phyloP scores from a whole-genome alignment of 1,139 yeast species.

The Maudiozyma humilis region DNA sequence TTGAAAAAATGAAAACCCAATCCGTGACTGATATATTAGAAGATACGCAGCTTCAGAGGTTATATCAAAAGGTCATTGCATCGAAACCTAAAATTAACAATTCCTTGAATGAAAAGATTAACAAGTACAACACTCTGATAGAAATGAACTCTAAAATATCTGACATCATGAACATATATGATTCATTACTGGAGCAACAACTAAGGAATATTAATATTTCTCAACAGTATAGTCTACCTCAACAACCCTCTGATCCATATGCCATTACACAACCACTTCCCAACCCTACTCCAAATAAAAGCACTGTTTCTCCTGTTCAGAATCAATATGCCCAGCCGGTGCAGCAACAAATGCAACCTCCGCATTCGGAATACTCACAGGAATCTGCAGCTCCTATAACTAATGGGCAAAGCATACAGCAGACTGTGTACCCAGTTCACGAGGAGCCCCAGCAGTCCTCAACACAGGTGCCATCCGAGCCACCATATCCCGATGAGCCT shows the following conservation, averaged over 20 bases:
- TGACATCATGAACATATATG: conserved; percentile 71
- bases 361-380: background rate
- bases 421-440: background rate
- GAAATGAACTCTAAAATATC: conserved; percentile 78
- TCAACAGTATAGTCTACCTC: conserved; percentile 25
- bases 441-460: background rate
- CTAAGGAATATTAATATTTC: conserved; percentile 27
- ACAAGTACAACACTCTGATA: conserved; percentile 60
- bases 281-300: background rate
- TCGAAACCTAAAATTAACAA: conserved; percentile 70
- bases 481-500: conserved; percentile 27
- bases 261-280: conserved; percentile 5
- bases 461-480: conserved; percentile 16
- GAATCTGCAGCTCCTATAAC: too few relatives aligned
- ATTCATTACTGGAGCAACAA: conserved; percentile 65
- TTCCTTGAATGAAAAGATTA: conserved; percentile 53
- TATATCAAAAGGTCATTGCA: conserved; percentile 56
- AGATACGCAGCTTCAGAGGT: conserved; percentile 53
- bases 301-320: background rate
- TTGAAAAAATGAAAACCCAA: conserved; percentile 46
- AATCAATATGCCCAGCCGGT: conserved; percentile 1
- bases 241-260: conserved; percentile 25
- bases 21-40: conserved; percentile 48
- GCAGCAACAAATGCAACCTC: background rate
- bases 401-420: too few relatives aligned